Conservation (phyloP, 139 green algal genomes). For the Volvox africanus region DNA sequence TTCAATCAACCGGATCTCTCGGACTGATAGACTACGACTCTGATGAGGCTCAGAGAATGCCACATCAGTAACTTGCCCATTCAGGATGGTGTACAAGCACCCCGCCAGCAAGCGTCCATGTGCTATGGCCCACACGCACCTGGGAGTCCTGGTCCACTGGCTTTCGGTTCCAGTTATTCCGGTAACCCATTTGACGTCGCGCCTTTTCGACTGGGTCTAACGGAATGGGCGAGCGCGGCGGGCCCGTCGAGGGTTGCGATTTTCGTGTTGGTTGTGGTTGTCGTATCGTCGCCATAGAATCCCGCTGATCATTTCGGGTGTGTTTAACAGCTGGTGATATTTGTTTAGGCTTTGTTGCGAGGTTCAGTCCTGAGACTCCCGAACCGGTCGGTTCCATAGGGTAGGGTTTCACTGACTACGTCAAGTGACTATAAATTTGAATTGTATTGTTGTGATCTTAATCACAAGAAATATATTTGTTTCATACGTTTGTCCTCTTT, state of each 20-base stretch:
- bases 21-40: no score
- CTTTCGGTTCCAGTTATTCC: constrained; percentile 58
- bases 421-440: no score
- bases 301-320: neutral
- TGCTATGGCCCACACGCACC: neutral
- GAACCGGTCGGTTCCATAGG: neutral
- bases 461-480: no score
- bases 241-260: neutral
- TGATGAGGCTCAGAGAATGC: no score
- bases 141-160: constrained; percentile 39
- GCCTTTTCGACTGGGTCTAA: constrained; percentile 53
- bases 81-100: no score
- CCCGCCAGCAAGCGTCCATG: no score
- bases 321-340: neutral
- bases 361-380: neutral
- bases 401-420: neutral
- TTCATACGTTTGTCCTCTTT: no score
- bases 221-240: neutral
- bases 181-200: constrained; percentile 53
- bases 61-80: no score
- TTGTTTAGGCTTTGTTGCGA: neutral
- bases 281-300: neutral
- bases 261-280: neutral
- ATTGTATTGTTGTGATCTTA: no score
- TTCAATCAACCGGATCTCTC: no score